phyloP scores from a whole-genome alignment of 352 stramenopile genomes.

The Pythium rhizo-oryzae region DNA sequence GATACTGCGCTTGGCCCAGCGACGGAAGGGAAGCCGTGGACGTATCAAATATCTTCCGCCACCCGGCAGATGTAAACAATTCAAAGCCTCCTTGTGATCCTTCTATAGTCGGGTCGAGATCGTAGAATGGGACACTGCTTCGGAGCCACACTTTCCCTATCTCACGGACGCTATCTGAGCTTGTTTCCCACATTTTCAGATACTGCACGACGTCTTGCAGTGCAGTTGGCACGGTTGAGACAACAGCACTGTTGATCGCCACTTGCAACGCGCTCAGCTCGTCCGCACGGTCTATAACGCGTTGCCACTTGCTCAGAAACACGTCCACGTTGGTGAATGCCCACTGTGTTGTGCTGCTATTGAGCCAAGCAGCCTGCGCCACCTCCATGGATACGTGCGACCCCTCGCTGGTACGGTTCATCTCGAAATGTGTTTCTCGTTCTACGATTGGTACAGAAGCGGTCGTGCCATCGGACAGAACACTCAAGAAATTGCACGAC shows the following conservation, averaged over 20 bases:
- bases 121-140: constrained; percentile 32
- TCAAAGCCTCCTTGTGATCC: constrained; percentile 59
- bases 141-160: constrained; percentile 49
- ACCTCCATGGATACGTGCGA: constrained; percentile 41
- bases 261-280: constrained; percentile 25
- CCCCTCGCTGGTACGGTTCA: constrained; percentile 39
- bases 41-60: constrained; percentile 24
- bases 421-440: constrained; percentile 54
- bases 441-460: constrained; percentile 26
- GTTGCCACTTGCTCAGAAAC: constrained; percentile 58
- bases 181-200: constrained; percentile 51
- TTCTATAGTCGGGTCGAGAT: constrained; percentile 42
- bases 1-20: constrained; percentile 39
- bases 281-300: constrained; percentile 34
- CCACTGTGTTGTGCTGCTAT: constrained; percentile 26
- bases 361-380: constrained; percentile 41
- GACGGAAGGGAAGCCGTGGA: constrained; percentile 30
- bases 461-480: constrained; percentile 30
- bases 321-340: constrained; percentile 36
- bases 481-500: constrained; percentile 55
- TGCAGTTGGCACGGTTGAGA: not conserved
- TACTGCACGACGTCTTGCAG: constrained; percentile 33
- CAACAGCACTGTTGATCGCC: constrained; percentile 10
- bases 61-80: constrained; percentile 37
- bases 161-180: constrained; percentile 32